Evolutionary conservation across 495 filamentous ascomycete species (phyloP).

Genomic region (Hypoxylon crocopeplum): DNA sequence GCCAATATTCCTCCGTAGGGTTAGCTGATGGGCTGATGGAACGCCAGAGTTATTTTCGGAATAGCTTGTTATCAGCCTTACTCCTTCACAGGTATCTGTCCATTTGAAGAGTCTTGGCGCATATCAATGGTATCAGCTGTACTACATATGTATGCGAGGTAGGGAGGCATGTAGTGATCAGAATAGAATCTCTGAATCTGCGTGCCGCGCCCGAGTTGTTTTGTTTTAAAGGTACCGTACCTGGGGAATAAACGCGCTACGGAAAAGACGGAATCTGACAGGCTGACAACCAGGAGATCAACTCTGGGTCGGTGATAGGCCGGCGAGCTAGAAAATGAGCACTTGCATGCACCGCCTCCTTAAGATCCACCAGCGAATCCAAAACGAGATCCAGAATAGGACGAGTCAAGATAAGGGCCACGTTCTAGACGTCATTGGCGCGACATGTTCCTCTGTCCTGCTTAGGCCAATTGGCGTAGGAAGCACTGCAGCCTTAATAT

Average conservation of each 20-base stretch:
- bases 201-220: too few relatives aligned
- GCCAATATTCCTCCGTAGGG: conserved; percentile 21
- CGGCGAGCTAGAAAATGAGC: conserved; percentile 6
- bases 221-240: too few relatives aligned
- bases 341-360: conserved; percentile 36
- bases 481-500: conserved; percentile 23
- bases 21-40: conserved; percentile 6
- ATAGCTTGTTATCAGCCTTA: conserved; percentile 19
- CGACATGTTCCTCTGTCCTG: background rate
- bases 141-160: background rate
- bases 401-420: conserved; percentile 1
- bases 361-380: conserved; percentile 19
- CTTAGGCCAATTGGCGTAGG: conserved; percentile 3
- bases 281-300: conserved; percentile 1
- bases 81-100: background rate
- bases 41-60: conserved; percentile 25
- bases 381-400: conserved; percentile 3
- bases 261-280: conserved; percentile 4
- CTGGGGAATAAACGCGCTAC: background rate
- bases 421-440: conserved; percentile 2
- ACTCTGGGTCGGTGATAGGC: conserved; percentile 12
- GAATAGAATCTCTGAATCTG: too few relatives aligned
- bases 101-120: conserved; percentile 8
- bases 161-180: too few relatives aligned
- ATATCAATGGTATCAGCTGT: background rate